These are phyloP conservation scores for Vigna nakashimae DNA, from an alignment of 306 rosid species.

Conservation along the genomic window DNA sequence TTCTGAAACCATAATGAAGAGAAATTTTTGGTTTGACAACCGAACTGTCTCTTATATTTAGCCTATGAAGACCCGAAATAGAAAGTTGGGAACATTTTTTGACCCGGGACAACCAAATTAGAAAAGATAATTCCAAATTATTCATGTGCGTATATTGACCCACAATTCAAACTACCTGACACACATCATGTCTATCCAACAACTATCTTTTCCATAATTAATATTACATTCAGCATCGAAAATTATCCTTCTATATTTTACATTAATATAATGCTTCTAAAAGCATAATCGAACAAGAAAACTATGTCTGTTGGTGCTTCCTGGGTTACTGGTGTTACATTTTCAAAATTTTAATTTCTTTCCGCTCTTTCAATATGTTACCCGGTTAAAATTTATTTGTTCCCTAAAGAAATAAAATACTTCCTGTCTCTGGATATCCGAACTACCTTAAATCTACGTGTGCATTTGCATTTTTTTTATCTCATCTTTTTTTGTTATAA, in stretches of 20 bases:
- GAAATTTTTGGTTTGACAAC: too few species aligned
- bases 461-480: background rate
- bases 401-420: background rate
- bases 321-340: background rate
- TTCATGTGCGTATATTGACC: too few species aligned
- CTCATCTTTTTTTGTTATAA: background rate
- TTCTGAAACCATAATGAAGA: too few species aligned
- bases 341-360: background rate
- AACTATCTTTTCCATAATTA: background rate
- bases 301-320: background rate
- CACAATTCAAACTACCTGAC: too few species aligned
- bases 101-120: too few species aligned
- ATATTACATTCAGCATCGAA: background rate
- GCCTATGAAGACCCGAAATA: too few species aligned
- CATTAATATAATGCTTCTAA: background rate
- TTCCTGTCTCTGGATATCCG: background rate
- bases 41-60: too few species aligned
- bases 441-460: background rate
- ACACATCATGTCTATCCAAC: background rate
- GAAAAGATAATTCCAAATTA: too few species aligned
- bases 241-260: background rate
- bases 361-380: background rate
- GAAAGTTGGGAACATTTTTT: too few species aligned
- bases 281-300: conserved; percentile 31
- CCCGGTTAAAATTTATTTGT: background rate